These are phyloP conservation scores for Saprolegnia parasitica DNA, from an alignment of 352 stramenopile species.

Conservation along the genomic window DNA sequence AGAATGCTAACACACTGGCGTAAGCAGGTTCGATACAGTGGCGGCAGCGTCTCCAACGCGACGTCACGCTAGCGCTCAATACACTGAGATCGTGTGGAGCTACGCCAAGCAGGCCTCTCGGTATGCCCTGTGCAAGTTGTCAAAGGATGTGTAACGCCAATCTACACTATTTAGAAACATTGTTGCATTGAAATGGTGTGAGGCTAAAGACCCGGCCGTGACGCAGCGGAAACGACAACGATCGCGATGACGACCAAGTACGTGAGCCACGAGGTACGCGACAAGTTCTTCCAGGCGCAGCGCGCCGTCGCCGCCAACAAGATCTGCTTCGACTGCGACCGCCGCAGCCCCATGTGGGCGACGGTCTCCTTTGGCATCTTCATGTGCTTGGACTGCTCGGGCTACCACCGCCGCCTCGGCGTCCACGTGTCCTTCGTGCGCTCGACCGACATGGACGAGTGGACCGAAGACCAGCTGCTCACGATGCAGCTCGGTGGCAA, in stretches of 20 bases:
- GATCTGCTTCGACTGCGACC: constrained; percentile 95
- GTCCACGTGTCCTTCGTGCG: constrained; percentile 94
- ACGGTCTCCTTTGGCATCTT: constrained; percentile 95
- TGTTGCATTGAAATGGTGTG: neutral
- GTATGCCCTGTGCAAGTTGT: no score
- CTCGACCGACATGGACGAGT: constrained; percentile 95
- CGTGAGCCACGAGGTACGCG: constrained; percentile 62
- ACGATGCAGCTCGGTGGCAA: constrained; percentile 93
- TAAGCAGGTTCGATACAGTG: no score
- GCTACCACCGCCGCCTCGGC: constrained; percentile 89
- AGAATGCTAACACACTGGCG: no score
- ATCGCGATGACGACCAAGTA: constrained; percentile 51
- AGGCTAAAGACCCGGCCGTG: neutral
- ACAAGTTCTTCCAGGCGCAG: constrained; percentile 85
- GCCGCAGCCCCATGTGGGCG: constrained; percentile 93
- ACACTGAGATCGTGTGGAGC: no score
- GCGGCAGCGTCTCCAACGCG: no score
- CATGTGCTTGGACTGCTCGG: constrained; percentile 94
- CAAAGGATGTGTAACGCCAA: neutral
- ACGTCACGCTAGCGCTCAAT: neutral
- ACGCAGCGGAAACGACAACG: neutral
- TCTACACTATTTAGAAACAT: neutral
- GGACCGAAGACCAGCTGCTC: constrained; percentile 92
- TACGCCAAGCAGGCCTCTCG: no score
- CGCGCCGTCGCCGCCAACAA: constrained; percentile 76